phyloP scores from a whole-genome alignment of 2,329 filamentous ascomycete genomes.

The Aspergillus brasiliensis region DNA sequence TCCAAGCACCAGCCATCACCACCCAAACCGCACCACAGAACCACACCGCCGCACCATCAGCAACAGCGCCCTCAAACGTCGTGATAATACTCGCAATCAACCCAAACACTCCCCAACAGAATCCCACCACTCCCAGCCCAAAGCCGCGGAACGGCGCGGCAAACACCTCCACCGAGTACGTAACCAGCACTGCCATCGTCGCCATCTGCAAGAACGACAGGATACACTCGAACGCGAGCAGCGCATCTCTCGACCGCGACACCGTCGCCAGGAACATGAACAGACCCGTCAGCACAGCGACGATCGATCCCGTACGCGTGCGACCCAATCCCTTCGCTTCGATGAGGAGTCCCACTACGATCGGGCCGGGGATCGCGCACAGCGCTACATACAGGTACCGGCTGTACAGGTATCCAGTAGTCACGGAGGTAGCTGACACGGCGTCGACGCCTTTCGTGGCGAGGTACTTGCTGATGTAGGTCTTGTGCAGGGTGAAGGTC shows the following conservation, averaged over 20 bases:
- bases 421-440: conserved; percentile 14
- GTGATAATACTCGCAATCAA: conserved; percentile 18
- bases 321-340: conserved; percentile 18
- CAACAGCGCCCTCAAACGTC: conserved; percentile 10
- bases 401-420: conserved; percentile 19
- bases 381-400: conserved; percentile 19
- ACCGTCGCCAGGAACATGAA: conserved; percentile 21
- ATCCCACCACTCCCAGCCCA: conserved; percentile 7
- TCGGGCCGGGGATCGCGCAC: conserved; percentile 21
- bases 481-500: conserved; percentile 21
- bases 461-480: conserved; percentile 21
- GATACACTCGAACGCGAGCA: conserved; percentile 19
- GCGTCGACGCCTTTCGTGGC: conserved; percentile 8
- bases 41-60: conserved; percentile 19
- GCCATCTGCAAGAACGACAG: conserved; percentile 19
- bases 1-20: conserved; percentile 22
- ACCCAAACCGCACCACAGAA: conserved; percentile 25
- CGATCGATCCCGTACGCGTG: conserved; percentile 17
- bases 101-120: conserved; percentile 18
- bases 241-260: conserved; percentile 10
- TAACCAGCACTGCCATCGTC: conserved; percentile 15
- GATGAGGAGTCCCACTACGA: conserved; percentile 16
- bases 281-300: conserved; percentile 20
- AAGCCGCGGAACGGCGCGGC: conserved; percentile 17
- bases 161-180: conserved; percentile 23